Conservation (phyloP, 2,329 filamentous ascomycete genomes). For the Alternaria sp. region DNA sequence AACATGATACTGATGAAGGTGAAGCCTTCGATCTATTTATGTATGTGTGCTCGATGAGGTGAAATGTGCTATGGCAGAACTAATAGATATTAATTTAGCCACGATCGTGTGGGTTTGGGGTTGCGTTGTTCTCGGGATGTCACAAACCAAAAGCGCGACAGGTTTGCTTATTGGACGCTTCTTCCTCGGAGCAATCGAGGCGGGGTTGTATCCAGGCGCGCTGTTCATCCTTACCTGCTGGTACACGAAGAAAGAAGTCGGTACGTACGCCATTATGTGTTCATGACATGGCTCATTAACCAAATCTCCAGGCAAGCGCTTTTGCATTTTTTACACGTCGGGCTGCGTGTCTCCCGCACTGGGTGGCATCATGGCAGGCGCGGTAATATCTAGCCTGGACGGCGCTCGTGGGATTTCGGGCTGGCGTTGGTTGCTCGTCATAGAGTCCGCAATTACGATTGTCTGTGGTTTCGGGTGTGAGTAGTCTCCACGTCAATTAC, state of each 20-base stretch:
- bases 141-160: background rate
- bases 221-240: background rate
- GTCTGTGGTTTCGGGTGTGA: slow-evolving; percentile 1
- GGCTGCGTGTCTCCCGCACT: slow-evolving; percentile 9
- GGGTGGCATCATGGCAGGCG: slow-evolving; percentile 12
- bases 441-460: slow-evolving; percentile 6
- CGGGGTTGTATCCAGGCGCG: background rate
- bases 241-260: background rate
- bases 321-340: slow-evolving; percentile 12
- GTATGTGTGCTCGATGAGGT: background rate
- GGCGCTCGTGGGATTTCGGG: slow-evolving; percentile 9
- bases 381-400: slow-evolving; percentile 9
- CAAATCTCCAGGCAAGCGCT: slow-evolving; percentile 10
- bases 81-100: background rate
- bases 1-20: background rate
- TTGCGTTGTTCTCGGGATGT: background rate
- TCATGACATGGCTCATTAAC: background rate
- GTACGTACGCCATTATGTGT: background rate
- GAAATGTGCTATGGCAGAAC: background rate
- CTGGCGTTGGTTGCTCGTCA: slow-evolving; percentile 8
- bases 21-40: background rate
- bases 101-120: background rate
- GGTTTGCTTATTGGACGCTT: background rate
- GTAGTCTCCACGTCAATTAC: background rate
- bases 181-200: background rate